Evolutionary conservation across 164 flowering plant genomes (phyloP), one percentile per base, ranked within the genome.

Genomic region (Vitis cinerea): DNA sequence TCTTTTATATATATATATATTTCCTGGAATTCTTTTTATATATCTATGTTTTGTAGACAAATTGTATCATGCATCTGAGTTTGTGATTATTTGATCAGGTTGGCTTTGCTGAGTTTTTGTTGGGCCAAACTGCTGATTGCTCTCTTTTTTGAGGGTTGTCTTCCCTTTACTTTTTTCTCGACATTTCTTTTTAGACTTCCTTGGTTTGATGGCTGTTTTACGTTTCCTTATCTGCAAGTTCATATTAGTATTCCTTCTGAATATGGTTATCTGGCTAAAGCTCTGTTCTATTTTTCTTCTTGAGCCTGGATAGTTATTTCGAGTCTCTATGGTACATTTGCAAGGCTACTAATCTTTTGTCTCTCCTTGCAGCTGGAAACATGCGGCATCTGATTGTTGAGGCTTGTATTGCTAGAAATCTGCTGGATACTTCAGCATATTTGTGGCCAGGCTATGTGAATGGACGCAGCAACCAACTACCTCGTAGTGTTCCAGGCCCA

Each of bases 391-490:
- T 96, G 75, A 89, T 96, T 75, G 97, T 96, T 72, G 99, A 96
- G 86, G 90, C 99, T 63, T 96, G 99, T 74, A 88, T 96, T 67
- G 92, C 98, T 17, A 77, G 99, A 78, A 85, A 88, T 71, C 75
- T 96, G 19, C 70, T 96, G 65, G 98, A 93, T 75, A 88, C 94
- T 27, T 89, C 99, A 54, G 94, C 91, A 63, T 96, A 96, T 77
- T 85, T 86, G 69, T 96, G 99, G 99, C 95, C 93, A 13, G 97
- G 97, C 70, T 93, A 90, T 80, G 98, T 88, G 57, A 91, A 79
- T 76, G 86, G 84, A 23, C 75, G 77, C 49, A 75, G 81, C 71
- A 91, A 83, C 71, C 91, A 88, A 81, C 58, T 91, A 31, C 90
- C 94, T 61, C 86, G 79, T 50, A 72, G 66, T 75, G 68, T 83